Conservation (phyloP, 768 basidiomycete species). For the Tricholoma sp. region DNA sequence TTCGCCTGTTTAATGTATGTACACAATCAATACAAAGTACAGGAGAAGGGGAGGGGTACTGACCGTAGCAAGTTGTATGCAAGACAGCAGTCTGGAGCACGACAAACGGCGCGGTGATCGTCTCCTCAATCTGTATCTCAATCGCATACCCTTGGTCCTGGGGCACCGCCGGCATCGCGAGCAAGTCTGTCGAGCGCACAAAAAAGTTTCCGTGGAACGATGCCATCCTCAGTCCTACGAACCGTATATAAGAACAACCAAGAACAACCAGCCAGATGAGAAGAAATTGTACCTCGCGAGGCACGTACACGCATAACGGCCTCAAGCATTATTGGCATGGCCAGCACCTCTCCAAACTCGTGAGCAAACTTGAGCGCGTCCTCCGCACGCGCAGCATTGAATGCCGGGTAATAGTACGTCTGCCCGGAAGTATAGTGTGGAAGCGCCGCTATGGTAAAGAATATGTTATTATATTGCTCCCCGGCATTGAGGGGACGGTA, state of each 20-base stretch:
- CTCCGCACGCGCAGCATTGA: slow-evolving; percentile 90
- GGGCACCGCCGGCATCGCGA: slow-evolving; percentile 96
- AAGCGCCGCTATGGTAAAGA: slow-evolving; percentile 61
- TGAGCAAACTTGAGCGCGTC: slow-evolving; percentile 98
- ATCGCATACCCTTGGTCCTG: slow-evolving; percentile 95
- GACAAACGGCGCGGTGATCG: slow-evolving; percentile 83
- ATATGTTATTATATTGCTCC: neutral
- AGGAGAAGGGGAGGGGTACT: slow-evolving; percentile 11
- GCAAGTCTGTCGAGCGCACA: slow-evolving; percentile 91
- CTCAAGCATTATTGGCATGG: slow-evolving; percentile 93
- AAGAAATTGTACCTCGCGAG: slow-evolving; percentile 65
- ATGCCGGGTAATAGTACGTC: slow-evolving; percentile 97
- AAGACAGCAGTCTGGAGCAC: slow-evolving; percentile 93
- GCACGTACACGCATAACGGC: slow-evolving; percentile 98
- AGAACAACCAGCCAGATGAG: neutral
- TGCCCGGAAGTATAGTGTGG: slow-evolving; percentile 98
- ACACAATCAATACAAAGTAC: neutral
- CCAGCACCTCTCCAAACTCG: slow-evolving; percentile 90
- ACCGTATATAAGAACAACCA: neutral
- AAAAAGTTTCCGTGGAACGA: slow-evolving; percentile 99
- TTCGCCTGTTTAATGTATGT: slow-evolving; percentile 42
- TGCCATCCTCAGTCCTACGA: slow-evolving; percentile 82
- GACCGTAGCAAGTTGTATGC: slow-evolving; percentile 89
- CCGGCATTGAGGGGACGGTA: neutral
- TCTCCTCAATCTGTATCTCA: slow-evolving; percentile 94